Conservation (phyloP, 495 filamentous ascomycete species). For the Annulohypoxylon nitens region DNA sequence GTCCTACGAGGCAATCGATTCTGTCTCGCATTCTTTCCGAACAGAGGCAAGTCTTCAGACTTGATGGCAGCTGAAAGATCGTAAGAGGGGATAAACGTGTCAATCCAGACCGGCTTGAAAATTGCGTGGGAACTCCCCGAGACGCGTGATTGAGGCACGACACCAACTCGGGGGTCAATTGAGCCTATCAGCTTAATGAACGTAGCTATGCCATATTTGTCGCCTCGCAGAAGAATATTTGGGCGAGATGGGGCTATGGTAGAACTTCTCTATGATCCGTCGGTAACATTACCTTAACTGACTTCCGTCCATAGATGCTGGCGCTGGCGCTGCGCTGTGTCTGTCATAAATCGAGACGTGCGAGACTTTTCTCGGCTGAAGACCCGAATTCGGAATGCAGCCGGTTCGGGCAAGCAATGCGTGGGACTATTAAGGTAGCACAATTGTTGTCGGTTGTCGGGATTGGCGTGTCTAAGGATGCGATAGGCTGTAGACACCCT, state of each 20-base stretch:
- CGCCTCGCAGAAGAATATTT: conserved; percentile 20
- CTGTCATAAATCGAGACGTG: conserved; percentile 28
- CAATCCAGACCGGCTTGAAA: conserved; percentile 21
- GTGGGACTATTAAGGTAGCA: conserved; percentile 39
- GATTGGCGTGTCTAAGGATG: conserved; percentile 19
- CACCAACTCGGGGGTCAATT: conserved; percentile 13
- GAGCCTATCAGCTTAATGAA: conserved; percentile 28
- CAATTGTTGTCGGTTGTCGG: conserved; percentile 32
- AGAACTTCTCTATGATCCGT: conserved; percentile 23
- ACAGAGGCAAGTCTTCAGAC: conserved; percentile 14
- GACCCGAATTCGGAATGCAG: conserved; percentile 38
- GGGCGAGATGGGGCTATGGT: conserved; percentile 22
- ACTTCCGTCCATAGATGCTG: background rate
- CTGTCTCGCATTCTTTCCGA: conserved; percentile 34
- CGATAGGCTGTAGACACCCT: conserved; percentile 32
- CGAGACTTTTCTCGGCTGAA: conserved; percentile 36
- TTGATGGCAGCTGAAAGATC: conserved; percentile 35
- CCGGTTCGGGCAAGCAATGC: conserved; percentile 34
- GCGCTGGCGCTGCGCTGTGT: background rate
- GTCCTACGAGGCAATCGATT: conserved; percentile 16
- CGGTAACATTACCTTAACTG: conserved; percentile 17
- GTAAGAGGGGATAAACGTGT: conserved; percentile 25
- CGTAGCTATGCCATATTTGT: conserved; percentile 21
- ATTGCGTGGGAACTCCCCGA: background rate
- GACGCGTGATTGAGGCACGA: conserved; percentile 22